Conservation (phyloP, 2,329 filamentous ascomycete species). For the Colletotrichum liaoningense region DNA sequence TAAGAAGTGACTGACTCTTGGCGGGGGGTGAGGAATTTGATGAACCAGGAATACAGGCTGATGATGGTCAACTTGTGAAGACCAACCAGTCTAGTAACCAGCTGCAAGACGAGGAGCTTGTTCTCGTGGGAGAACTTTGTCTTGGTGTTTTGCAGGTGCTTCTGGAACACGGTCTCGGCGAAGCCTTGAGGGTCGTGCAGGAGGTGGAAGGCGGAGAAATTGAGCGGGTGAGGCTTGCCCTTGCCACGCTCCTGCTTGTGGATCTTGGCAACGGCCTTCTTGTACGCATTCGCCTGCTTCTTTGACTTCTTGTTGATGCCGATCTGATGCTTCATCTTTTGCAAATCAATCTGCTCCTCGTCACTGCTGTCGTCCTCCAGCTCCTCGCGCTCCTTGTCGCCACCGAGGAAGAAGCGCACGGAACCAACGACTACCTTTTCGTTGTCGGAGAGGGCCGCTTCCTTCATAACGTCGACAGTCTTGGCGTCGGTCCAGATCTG, state of each 20-base stretch:
- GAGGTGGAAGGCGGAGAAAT: conserved; percentile 95
- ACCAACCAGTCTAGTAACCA: conserved; percentile 91
- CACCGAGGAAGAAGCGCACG: conserved; percentile 93
- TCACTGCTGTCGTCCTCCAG: conserved; percentile 89
- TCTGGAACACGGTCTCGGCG: conserved; percentile 88
- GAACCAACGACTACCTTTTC: conserved; percentile 92
- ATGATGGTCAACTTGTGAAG: conserved; percentile 93
- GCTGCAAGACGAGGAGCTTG: conserved; percentile 88
- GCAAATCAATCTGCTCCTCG: conserved; percentile 82
- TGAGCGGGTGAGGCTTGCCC: conserved; percentile 85
- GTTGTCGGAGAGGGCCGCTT: conserved; percentile 88
- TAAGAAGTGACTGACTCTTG: conserved; percentile 94
- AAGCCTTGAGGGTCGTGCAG: conserved; percentile 96
- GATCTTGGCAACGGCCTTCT: conserved; percentile 83
- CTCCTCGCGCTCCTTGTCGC: conserved; percentile 95
- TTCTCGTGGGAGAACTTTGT: conserved; percentile 88
- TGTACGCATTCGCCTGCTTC: conserved; percentile 84
- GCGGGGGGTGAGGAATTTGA: conserved; percentile 88
- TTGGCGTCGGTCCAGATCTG: conserved; percentile 96
- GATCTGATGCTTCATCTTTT: conserved; percentile 83
- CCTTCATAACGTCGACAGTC: conserved; percentile 98
- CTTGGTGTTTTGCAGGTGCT: conserved; percentile 89
- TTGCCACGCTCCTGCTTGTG: conserved; percentile 90
- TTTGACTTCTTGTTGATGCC: conserved; percentile 97
- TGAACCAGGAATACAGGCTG: conserved; percentile 94